A percentile compares a stretch with the other conserved stretches of the same genome.
phyloP scores from a whole-genome alignment of 495 filamentous ascomycete genomes.

The Aspergillus cavernicola region DNA sequence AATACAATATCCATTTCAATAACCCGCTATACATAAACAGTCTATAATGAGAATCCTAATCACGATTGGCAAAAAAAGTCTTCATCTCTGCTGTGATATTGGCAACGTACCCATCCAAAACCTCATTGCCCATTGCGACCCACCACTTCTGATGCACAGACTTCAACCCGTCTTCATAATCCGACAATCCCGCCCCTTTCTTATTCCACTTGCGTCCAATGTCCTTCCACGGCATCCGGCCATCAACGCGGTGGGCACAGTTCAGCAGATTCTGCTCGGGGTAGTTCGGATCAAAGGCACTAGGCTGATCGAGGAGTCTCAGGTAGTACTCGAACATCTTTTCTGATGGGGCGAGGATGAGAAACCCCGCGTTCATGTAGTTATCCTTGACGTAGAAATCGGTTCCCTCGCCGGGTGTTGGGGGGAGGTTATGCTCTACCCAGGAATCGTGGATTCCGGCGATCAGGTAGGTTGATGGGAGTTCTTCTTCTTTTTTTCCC shows the following conservation, averaged over 20 bases:
- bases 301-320: neutral
- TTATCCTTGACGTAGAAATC: slow-evolving; percentile 4
- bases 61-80: neutral
- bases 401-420: neutral
- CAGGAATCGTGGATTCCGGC: slow-evolving; percentile 2
- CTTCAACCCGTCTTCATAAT: neutral
- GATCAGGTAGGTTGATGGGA: neutral
- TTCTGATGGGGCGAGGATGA: neutral
- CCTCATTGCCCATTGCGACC: neutral
- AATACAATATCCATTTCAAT: too few relatives aligned
- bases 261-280: slow-evolving; percentile 9
- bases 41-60: too few relatives aligned
- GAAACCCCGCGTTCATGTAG: slow-evolving; percentile 8
- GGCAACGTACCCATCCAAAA: neutral
- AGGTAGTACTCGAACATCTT: slow-evolving; percentile 5
- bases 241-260: neutral
- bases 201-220: neutral
- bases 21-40: neutral
- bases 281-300: slow-evolving; percentile 3
- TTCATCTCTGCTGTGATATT: neutral
- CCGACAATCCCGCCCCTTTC: neutral
- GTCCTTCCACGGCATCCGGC: slow-evolving; percentile 6
- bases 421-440: slow-evolving; percentile 1
- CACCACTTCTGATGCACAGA: slow-evolving; percentile 14
- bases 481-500: neutral